phyloP scores from a whole-genome alignment of 768 basidiomycete genomes.

The Sarcodon aspratus region DNA sequence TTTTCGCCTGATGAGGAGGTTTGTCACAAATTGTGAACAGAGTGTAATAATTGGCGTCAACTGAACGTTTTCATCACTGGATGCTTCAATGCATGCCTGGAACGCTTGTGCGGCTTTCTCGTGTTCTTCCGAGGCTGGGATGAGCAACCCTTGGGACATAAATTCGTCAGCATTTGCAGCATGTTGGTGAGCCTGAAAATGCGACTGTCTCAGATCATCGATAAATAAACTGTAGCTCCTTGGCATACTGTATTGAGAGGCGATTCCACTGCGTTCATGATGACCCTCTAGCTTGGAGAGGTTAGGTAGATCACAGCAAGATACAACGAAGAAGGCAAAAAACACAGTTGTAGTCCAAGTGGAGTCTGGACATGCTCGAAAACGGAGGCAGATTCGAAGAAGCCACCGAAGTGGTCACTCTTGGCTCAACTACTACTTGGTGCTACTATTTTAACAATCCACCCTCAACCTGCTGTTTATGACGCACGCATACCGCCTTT shows the following conservation, averaged over 20 bases:
- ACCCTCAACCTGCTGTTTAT: no score
- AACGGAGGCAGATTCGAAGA: no score
- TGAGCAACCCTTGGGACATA: constrained; percentile 50
- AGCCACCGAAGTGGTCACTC: no score
- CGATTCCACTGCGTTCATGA: neutral
- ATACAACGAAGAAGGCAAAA: no score
- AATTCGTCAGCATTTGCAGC: constrained; percentile 74
- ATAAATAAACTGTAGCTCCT: neutral
- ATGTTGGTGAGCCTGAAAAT: constrained; percentile 64
- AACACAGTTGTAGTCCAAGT: no score
- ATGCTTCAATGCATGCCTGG: constrained; percentile 58
- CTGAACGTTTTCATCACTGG: constrained; percentile 57
- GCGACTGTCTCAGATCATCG: neutral
- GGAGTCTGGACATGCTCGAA: no score
- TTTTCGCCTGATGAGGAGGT: constrained; percentile 38
- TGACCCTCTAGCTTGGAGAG: neutral
- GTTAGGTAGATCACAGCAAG: neutral
- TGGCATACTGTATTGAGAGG: neutral
- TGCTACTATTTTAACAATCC: no score
- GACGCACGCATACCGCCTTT: no score
- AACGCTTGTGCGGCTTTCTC: constrained; percentile 69
- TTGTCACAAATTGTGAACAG: constrained; percentile 2
- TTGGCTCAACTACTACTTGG: no score
- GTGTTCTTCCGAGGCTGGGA: constrained; percentile 67
- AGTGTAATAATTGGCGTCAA: neutral